These are phyloP conservation scores for Zanthoxylum bungeanum DNA, from an alignment of 345 rosid species.

Conservation along the genomic window DNA sequence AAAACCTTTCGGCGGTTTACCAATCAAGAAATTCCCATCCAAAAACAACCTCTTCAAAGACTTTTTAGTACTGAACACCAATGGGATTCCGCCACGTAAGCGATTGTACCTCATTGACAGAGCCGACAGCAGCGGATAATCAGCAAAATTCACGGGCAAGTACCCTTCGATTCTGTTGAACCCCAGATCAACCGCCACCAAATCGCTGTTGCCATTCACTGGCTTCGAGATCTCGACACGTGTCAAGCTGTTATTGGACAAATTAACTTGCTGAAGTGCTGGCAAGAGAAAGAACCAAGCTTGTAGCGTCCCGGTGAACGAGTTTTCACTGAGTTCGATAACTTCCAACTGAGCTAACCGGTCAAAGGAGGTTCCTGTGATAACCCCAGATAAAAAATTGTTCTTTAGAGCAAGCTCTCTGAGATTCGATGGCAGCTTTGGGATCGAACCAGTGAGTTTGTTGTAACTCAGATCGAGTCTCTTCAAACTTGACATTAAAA, in stretches of 20 bases:
- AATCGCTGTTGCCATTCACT: constrained; percentile 27
- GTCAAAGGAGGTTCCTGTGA: constrained; percentile 46
- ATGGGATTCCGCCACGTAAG: constrained; percentile 68
- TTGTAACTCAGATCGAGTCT: constrained; percentile 83
- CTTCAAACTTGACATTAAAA: constrained; percentile 35
- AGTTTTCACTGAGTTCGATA: constrained; percentile 78
- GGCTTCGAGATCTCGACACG: constrained; percentile 49
- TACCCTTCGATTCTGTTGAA: constrained; percentile 62
- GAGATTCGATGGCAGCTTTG: constrained; percentile 55
- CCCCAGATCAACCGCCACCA: constrained; percentile 81
- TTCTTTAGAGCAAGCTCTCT: constrained; percentile 62
- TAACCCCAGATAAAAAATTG: constrained; percentile 61
- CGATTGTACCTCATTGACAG: constrained; percentile 67
- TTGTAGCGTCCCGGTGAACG: constrained; percentile 58
- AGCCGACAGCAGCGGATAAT: constrained; percentile 57
- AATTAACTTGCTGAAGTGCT: constrained; percentile 69
- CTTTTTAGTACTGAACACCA: constrained; percentile 50
- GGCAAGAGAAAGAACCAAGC: constrained; percentile 76
- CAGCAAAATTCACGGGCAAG: constrained; percentile 50
- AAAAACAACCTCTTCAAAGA: constrained; percentile 58
- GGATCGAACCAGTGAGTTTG: constrained; percentile 57
- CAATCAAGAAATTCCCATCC: constrained; percentile 80
- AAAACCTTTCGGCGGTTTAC: constrained; percentile 67
- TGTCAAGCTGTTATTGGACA: constrained; percentile 70
- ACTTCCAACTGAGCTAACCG: constrained; percentile 65